Evolutionary conservation across 2,329 filamentous ascomycete species (phyloP).

Genomic region (Microcyclospora pomicola): DNA sequence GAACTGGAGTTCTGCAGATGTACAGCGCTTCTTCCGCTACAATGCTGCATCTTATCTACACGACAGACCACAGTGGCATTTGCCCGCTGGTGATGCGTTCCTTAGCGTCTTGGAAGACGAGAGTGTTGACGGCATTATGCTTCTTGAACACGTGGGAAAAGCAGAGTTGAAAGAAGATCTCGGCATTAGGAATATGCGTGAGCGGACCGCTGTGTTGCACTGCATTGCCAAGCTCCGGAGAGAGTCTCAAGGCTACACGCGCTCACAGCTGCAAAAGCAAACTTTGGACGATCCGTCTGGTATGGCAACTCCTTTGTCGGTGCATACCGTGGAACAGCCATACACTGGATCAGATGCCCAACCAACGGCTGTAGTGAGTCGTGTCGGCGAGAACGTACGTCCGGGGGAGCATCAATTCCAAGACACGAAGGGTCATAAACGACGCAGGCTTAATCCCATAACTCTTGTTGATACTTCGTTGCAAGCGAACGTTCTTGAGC

Average conservation of each 20-base stretch:
- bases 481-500: too few species aligned
- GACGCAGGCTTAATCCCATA: conserved; percentile 20
- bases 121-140: conserved; percentile 49
- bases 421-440: conserved; percentile 20
- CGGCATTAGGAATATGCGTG: conserved; percentile 42
- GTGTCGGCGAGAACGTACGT: conserved; percentile 8
- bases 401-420: conserved; percentile 15
- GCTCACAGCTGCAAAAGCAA: neutral
- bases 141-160: conserved; percentile 45
- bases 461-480: neutral
- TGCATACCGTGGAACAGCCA: conserved; percentile 1
- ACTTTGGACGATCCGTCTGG: neutral
- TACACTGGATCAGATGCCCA: too few species aligned
- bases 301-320: conserved; percentile 4
- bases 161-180: conserved; percentile 40
- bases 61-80: conserved; percentile 21
- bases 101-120: conserved; percentile 45
- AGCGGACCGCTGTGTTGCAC: conserved; percentile 43
- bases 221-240: conserved; percentile 44
- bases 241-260: conserved; percentile 9
- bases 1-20: conserved; percentile 54
- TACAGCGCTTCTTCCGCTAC: conserved; percentile 53
- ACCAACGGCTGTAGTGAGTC: too few species aligned
- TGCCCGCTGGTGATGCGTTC: conserved; percentile 42
- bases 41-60: conserved; percentile 6